phyloP scores from a whole-genome alignment of 2,329 filamentous ascomycete genomes.

The Setomelanomma holmii region DNA sequence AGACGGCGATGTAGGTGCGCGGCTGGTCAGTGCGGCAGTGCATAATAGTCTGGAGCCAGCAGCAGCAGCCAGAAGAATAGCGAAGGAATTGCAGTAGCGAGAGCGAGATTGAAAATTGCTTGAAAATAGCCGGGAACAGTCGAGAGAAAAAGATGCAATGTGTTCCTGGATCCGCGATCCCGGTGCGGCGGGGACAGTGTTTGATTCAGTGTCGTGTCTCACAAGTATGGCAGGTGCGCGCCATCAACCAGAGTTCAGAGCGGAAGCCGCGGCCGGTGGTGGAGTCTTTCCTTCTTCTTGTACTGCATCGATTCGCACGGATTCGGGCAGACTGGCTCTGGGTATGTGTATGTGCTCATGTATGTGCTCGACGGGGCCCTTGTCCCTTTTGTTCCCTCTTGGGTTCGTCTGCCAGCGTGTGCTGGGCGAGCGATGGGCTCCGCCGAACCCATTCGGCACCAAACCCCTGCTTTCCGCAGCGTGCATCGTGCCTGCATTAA shows the following conservation, averaged over 20 bases:
- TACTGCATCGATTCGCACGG: background rate
- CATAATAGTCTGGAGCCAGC: background rate
- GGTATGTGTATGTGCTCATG: no score
- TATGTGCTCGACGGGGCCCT: background rate
- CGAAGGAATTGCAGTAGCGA: background rate
- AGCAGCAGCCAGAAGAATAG: background rate
- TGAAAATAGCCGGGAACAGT: no score
- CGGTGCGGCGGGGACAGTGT: background rate
- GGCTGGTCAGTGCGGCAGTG: background rate
- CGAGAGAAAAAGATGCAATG: no score
- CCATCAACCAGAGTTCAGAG: slow-evolving; percentile 7
- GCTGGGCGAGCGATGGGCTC: background rate
- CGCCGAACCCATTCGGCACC: background rate
- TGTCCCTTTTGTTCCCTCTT: background rate
- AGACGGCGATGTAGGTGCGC: background rate
- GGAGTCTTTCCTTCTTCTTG: slow-evolving; percentile 21
- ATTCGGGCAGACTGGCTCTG: background rate
- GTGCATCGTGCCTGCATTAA: slow-evolving; percentile 2
- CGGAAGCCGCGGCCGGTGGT: background rate
- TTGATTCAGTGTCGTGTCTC: slow-evolving; percentile 8
- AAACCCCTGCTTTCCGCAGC: background rate
- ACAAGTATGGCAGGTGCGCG: slow-evolving; percentile 2
- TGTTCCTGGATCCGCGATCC: background rate
- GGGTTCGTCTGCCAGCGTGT: background rate
- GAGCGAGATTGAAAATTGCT: background rate